Percentiles rank a stretch among this genome's conserved stretches.
phyloP scores from a whole-genome alignment of 352 stramenopile species.

The Nothophytophthora sp. region DNA sequence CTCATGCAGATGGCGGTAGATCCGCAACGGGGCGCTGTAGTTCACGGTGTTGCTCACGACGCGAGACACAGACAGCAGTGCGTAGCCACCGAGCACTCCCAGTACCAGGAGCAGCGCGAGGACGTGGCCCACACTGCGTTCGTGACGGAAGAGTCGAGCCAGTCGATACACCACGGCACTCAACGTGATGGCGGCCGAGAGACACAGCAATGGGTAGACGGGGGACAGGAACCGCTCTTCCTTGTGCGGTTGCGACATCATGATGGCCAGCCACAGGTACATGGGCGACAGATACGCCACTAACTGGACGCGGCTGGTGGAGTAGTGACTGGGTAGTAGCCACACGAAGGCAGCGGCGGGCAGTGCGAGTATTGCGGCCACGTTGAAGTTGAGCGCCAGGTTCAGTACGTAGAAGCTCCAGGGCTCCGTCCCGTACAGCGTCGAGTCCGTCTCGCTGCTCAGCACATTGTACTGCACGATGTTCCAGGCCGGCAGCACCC shows the following conservation, averaged over 20 bases:
- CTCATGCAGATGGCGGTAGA: conserved; percentile 72
- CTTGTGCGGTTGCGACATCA: conserved; percentile 96
- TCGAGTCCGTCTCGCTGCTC: conserved; percentile 90
- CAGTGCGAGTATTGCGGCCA: conserved; percentile 77
- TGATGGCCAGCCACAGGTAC: conserved; percentile 93
- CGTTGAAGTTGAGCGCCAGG: conserved; percentile 95
- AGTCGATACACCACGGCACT: conserved; percentile 47
- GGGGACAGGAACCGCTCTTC: conserved; percentile 98
- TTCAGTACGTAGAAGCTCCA: conserved; percentile 96
- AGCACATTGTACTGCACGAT: conserved; percentile 97
- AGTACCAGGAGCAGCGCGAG: conserved; percentile 43
- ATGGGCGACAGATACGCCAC: conserved; percentile 58
- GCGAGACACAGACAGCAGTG: conserved; percentile 54
- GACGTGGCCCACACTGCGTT: conserved; percentile 13
- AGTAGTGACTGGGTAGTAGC: conserved; percentile 35
- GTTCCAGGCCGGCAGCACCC: conserved; percentile 90
- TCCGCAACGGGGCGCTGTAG: conserved; percentile 64
- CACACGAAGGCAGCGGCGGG: conserved; percentile 34
- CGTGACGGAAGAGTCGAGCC: conserved; percentile 26
- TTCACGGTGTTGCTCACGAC: conserved; percentile 70
- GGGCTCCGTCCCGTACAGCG: conserved; percentile 97
- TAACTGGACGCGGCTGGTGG: conserved; percentile 29
- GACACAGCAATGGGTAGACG: conserved; percentile 92
- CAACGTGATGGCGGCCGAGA: conserved; percentile 77
- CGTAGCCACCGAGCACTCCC: conserved; percentile 46